Conservation (phyloP, 805 yeast species). For the Yamadazyma tumulicola region DNA sequence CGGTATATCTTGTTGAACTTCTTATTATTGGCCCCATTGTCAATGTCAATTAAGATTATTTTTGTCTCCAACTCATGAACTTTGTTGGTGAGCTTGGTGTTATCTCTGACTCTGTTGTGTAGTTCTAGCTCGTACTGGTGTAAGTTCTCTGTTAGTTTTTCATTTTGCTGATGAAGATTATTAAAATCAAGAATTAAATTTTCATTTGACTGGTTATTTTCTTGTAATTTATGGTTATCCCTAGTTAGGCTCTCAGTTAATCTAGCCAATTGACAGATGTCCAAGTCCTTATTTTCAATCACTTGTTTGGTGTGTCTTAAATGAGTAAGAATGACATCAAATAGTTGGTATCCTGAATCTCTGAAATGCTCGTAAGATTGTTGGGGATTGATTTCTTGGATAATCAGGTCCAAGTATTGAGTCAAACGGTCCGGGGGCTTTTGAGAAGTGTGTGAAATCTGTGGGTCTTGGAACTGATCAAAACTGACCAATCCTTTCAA, state of each 20-base stretch:
- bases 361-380: background rate
- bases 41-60: background rate
- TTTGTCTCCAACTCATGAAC: slow-evolving; percentile 4
- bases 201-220: no score
- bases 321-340: background rate
- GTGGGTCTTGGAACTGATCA: background rate
- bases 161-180: no score
- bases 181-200: no score
- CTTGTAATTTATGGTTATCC: no score
- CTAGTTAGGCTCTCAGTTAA: no score
- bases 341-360: background rate
- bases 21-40: background rate
- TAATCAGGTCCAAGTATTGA: background rate
- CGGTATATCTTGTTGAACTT: background rate
- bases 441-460: no score
- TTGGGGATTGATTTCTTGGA: background rate
- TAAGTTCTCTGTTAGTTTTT: background rate
- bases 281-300: slow-evolving; percentile 1
- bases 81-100: background rate
- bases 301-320: background rate
- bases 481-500: slow-evolving; percentile 1
- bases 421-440: no score
- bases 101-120: background rate
- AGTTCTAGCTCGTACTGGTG: background rate
- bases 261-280: slow-evolving; percentile 1